Conservation (phyloP, 73 alveolate species). For the Chromera velia region DNA sequence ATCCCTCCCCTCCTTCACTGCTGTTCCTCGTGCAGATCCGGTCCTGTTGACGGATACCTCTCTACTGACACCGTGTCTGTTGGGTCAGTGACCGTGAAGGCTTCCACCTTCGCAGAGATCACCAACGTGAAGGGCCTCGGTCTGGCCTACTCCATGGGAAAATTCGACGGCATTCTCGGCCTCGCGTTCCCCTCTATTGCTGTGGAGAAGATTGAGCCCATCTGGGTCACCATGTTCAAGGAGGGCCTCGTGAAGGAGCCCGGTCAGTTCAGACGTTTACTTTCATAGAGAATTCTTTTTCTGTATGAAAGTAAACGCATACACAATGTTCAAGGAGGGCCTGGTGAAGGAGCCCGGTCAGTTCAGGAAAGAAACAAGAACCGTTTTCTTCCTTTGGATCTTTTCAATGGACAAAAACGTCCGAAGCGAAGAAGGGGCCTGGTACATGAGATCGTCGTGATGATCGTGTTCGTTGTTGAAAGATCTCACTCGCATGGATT, state of each 20-base stretch:
- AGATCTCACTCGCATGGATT: neutral
- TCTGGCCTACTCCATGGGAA: conserved; percentile 55
- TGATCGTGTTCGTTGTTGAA: neutral
- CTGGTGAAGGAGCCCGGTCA: neutral
- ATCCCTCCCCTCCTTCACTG: too few species aligned
- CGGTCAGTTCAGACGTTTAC: too few species aligned
- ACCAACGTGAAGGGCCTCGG: conserved; percentile 48
- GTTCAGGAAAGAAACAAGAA: neutral
- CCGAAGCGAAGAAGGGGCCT: too few species aligned
- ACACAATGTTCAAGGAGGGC: conserved; percentile 19
- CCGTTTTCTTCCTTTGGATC: too few species aligned
- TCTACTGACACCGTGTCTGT: conserved; percentile 25
- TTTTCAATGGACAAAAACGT: too few species aligned
- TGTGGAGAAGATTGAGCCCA: conserved; percentile 52
- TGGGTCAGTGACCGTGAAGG: conserved; percentile 22
- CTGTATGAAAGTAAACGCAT: too few species aligned
- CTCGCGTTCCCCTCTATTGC: conserved; percentile 69
- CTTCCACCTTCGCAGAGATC: conserved; percentile 36
- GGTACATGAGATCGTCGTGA: too few species aligned
- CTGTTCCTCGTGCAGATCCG: too few species aligned
- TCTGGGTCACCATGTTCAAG: conserved; percentile 42
- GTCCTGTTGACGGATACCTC: too few species aligned
- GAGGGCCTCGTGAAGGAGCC: neutral
- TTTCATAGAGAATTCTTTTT: too few species aligned
- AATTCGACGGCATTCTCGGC: conserved; percentile 77